Base-by-base conservation (phyloP, 805 yeast species). In the Dipodascus albidus region DNA sequence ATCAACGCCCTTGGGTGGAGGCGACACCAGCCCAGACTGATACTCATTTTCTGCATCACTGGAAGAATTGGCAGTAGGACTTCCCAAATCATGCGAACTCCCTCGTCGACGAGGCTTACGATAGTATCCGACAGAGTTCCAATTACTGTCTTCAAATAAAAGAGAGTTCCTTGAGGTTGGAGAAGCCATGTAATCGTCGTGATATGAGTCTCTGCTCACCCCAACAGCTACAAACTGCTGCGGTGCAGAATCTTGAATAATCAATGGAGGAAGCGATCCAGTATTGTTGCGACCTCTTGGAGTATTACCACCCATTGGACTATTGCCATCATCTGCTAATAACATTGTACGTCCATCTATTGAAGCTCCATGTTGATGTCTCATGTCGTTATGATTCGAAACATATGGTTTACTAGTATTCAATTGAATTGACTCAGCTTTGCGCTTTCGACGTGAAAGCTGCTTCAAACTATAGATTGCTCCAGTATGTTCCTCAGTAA, bases 31-130 rank as follows among this genome's bases (percentile, higher is more conserved):
- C 53, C 31, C 60, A 57, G 48, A 57, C 53, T 22, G 49, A 54
- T 8, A 60, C 50, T 1, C 61, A 60, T 23, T 56, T 52, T 23
- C 63, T 49, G 49, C 57, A 59, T 49, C 54, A 57, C 14, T 52
- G 52, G 15, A 55, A 49, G 27, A 47, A 23, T n/a, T 38, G 8
- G 15, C 51, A 8, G 20, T 47, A 11, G 38, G 38, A 31, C 38
- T 31, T 8, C 44, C 56, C 60, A 59, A 55, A 49, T 59, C 63
- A 21, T 52, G 56, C 23, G 61, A 59, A 42, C 58, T 54, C 17
- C 50, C 55, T 2, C 62, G 51, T 27, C 58, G 31, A 3, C 62
- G 52, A 1, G 63, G 63, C 31, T 56, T 53, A 15, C 63, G 52
- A 42, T 59, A 60, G 50, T 55, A 60, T 2, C 54, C 55, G 3